Conservation (phyloP, 2,329 filamentous ascomycete species). For the Colletotrichum caudatum region DNA sequence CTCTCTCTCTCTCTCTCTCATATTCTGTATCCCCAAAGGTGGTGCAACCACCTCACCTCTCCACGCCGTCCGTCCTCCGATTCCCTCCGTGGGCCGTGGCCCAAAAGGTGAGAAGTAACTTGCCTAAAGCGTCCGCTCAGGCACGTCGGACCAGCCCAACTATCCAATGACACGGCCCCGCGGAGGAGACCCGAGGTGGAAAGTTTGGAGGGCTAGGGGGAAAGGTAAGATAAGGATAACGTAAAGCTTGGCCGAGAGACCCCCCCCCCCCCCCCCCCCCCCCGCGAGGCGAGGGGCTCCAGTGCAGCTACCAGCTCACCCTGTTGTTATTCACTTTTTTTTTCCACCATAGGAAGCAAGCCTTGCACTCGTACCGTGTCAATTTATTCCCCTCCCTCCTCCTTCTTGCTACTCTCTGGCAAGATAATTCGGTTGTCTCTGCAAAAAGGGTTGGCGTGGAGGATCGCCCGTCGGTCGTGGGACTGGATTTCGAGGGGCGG, state of each 20-base stretch:
- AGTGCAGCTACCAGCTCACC: neutral
- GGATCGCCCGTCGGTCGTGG: neutral
- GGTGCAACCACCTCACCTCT: neutral
- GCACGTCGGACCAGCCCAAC: neutral
- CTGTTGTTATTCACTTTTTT: neutral
- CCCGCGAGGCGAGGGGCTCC: too few relatives aligned
- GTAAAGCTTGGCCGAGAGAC: neutral
- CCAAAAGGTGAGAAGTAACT: constrained; percentile 9
- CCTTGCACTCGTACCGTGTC: too few relatives aligned
- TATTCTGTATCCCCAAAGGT: neutral
- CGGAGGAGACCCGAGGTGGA: neutral
- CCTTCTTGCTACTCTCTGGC: neutral
- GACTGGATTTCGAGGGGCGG: neutral
- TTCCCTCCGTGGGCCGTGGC: constrained; percentile 31
- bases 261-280: too few relatives aligned
- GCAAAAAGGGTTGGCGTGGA: neutral
- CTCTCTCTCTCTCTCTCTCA: too few relatives aligned
- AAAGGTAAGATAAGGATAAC: neutral
- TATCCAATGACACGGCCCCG: constrained; percentile 2
- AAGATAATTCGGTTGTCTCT: neutral
- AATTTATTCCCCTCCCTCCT: neutral
- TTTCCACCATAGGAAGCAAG: too few relatives aligned
- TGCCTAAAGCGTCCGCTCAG: constrained; percentile 23
- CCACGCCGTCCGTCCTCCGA: constrained; percentile 31
- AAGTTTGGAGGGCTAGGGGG: neutral